Conservation (phyloP, 208 protist genomes). For the Naegleria gruberi region DNA sequence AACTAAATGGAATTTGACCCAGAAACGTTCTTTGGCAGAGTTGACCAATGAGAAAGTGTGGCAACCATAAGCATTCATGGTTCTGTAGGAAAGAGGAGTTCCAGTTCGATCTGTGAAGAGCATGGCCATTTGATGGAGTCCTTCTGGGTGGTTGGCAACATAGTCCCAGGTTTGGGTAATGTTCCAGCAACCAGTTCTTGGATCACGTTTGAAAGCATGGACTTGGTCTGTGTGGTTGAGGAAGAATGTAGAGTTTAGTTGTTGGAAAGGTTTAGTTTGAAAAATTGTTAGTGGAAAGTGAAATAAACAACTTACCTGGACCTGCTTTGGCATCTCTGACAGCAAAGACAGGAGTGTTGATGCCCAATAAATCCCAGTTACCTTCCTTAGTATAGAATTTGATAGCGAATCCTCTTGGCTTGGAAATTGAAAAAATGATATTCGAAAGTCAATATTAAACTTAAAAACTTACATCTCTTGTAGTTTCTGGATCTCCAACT, state of each 20-base stretch:
- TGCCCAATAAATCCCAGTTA: conserved; percentile 64
- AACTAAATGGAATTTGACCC: conserved; percentile 65
- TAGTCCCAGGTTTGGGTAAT: conserved; percentile 51
- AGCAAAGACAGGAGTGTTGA: conserved; percentile 65
- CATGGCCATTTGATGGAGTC: conserved; percentile 53
- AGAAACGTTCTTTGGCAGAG: conserved; percentile 42
- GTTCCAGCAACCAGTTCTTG: conserved; percentile 44
- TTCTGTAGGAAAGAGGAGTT: conserved; percentile 48
- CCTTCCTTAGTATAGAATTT: conserved; percentile 50
- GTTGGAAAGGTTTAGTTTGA: neutral
- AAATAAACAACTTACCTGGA: neutral
- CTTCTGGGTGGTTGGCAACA: conserved; percentile 47
- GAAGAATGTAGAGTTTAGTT: conserved; percentile 9
- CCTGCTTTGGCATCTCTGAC: conserved; percentile 29
- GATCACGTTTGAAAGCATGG: conserved; percentile 58
- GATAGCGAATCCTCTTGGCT: conserved; percentile 9
- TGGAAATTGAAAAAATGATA: neutral
- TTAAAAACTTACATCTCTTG: neutral
- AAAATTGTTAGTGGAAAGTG: neutral
- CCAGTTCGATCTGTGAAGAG: conserved; percentile 50
- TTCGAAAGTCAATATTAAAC: no score
- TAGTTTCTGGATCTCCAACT: conserved; percentile 39
- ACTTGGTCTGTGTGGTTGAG: conserved; percentile 43
- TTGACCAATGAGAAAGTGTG: conserved; percentile 64
- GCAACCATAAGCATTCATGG: conserved; percentile 52